Base-by-base conservation (phyloP, 2,329 filamentous ascomycete genomes). In the Lachnellula cervina region DNA sequence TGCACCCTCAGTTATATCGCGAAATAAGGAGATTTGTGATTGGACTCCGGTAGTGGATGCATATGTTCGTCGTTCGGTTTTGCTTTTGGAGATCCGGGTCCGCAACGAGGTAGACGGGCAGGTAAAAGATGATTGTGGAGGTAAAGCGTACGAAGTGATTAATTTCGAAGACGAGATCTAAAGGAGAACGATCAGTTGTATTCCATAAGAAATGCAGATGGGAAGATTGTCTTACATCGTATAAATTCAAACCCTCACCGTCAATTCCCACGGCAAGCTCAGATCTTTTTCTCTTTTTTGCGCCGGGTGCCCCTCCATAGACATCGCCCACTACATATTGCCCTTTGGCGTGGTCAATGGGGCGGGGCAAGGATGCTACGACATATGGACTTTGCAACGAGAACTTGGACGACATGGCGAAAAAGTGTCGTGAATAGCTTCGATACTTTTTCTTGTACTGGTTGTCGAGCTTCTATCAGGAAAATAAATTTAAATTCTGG, bases 131-230 rank as follows among this genome's bases (percentile, higher is more conserved):
- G 84, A 80, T 68, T 86, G 82, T 1, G 84, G 84, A 25, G 84
- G 81, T 58, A 87, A 79, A 21, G 84, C 83, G 68, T 87, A 87
- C 2, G 84, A 87, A 6, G 83, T 86, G 63, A 87, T 77, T 59
- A 86, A 73, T 58, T 80, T 77, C 5, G 83, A 80, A 3, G 81
- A 79, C 3, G 82, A 77, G 46, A 86, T 76, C 84, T 87, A 32
- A 32, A 32, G 60, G 56, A 32, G 28, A 44, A 34, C 55, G 35
- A 34, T 48, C 42, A 21, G 43, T 52, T 48, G 68, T 21, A 14
- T 23, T 35, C 5, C 8, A 4, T 11, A 28, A 32, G 14, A 23
- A 38, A 14, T 23, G 17, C 21, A 3, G 45, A 54, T 42, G 9
- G 14, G 11, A 52, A 35, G 8, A 28, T 2, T 5, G 43, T 32